These are phyloP conservation scores for Cylindricascospora bacillispora DNA, from an alignment of 1,139 yeast genomes.

Conservation along the genomic window DNA sequence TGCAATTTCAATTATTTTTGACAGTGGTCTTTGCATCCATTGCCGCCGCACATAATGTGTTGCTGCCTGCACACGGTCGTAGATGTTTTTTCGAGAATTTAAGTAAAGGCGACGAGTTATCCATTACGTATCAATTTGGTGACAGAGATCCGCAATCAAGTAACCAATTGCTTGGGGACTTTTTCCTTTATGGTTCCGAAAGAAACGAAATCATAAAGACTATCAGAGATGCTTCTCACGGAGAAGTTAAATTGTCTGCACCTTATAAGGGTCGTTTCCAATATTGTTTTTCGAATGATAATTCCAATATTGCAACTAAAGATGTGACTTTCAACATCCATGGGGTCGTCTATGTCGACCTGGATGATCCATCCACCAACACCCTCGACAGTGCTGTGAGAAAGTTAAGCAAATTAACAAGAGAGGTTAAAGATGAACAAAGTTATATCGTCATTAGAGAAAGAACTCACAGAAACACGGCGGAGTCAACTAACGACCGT, in stretches of 20 bases:
- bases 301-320: constrained; percentile 55
- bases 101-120: constrained; percentile 73
- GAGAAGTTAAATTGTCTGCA: constrained; percentile 63
- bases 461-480: constrained; percentile 96
- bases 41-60: constrained; percentile 59
- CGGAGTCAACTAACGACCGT: constrained; percentile 92
- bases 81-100: constrained; percentile 82
- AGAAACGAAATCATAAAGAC: constrained; percentile 27
- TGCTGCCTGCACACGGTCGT: constrained; percentile 73
- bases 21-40: constrained; percentile 1
- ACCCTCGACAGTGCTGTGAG: constrained; percentile 78
- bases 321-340: constrained; percentile 94
- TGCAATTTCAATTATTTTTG: no score
- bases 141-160: constrained; percentile 72
- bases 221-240: constrained; percentile 56
- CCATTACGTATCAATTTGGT: constrained; percentile 88
- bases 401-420: constrained; percentile 61
- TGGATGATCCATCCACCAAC: constrained; percentile 69
- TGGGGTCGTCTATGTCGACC: constrained; percentile 81
- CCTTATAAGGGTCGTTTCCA: constrained; percentile 58
- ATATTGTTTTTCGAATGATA: constrained; percentile 89
- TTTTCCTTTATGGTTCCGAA: constrained; percentile 33
- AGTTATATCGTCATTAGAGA: constrained; percentile 90
- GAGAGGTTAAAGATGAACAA: constrained; percentile 85
- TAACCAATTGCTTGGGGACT: constrained; percentile 69